phyloP scores from a whole-genome alignment of 441 rosid genomes.

The Erysimum cheiri region DNA sequence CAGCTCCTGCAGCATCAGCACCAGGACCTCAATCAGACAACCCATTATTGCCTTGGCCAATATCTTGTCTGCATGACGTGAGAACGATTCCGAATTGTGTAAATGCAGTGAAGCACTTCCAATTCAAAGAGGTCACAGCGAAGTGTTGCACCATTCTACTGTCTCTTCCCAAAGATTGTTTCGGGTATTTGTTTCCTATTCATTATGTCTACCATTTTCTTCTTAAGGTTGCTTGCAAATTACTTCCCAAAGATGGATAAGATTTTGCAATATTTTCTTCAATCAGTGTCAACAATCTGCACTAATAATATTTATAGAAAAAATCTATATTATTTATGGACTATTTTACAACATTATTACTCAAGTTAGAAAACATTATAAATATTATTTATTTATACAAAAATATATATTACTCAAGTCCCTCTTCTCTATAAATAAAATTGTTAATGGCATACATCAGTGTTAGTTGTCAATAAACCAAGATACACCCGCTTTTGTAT shows the following conservation, averaged over 20 bases:
- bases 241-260: not conserved
- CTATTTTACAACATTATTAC: too few species aligned
- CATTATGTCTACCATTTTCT: not conserved
- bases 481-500: too few species aligned
- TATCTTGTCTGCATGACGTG: not conserved
- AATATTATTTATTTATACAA: too few species aligned
- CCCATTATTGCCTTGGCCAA: not conserved
- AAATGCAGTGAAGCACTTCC: not conserved
- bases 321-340: not conserved
- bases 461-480: too few species aligned
- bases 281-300: not conserved
- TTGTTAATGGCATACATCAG: too few species aligned
- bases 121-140: not conserved
- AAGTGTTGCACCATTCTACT: constrained; percentile 2
- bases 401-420: too few species aligned
- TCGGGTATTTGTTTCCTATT: not conserved
- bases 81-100: constrained; percentile 2
- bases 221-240: not conserved
- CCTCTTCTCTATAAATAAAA: too few species aligned
- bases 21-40: constrained; percentile 1
- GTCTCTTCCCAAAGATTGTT: constrained; percentile 20
- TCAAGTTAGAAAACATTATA: too few species aligned
- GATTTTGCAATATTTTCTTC: not conserved
- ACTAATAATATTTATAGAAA: not conserved
- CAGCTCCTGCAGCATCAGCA: not conserved